Conservation (phyloP, 2,329 filamentous ascomycete genomes). For the Plenodomus tracheiphilus region DNA sequence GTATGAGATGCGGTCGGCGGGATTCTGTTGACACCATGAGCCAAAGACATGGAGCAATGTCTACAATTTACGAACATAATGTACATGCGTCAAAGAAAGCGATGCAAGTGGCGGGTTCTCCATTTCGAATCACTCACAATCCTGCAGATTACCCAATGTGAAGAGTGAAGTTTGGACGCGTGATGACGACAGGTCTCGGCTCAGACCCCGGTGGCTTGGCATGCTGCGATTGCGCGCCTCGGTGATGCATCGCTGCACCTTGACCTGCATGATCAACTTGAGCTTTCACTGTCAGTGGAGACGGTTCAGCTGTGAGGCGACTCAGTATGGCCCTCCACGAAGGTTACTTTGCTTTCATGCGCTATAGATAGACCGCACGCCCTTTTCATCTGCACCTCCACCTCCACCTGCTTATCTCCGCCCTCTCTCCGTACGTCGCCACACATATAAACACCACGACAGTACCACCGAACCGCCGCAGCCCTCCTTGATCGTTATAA, state of each 20-base stretch:
- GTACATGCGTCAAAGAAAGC: constrained; percentile 91
- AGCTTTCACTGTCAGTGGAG: background rate
- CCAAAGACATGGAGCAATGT: constrained; percentile 1
- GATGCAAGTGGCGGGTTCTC: constrained; percentile 72
- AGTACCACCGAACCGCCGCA: background rate
- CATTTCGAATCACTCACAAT: constrained; percentile 38
- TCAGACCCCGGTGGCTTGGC: constrained; percentile 8
- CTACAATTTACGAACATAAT: constrained; percentile 69
- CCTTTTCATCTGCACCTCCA: constrained; percentile 12
- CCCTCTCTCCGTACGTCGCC: constrained; percentile 11
- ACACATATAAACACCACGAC: background rate
- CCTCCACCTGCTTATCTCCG: constrained; percentile 11
- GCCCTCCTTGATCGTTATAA: background rate
- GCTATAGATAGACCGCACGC: constrained; percentile 20
- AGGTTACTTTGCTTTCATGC: constrained; percentile 11
- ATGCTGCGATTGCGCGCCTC: constrained; percentile 1
- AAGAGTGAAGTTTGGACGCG: background rate
- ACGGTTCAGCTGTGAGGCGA: background rate
- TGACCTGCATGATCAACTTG: background rate
- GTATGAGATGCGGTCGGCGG: constrained; percentile 80
- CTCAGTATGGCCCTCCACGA: constrained; percentile 21
- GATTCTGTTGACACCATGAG: constrained; percentile 65
- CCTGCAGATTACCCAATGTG: background rate
- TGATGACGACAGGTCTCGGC: constrained; percentile 15
- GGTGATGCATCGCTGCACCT: background rate